These are phyloP conservation scores for Verticillium zaregamsianum DNA, from an alignment of 2,329 filamentous ascomycete genomes.

Conservation along the genomic window DNA sequence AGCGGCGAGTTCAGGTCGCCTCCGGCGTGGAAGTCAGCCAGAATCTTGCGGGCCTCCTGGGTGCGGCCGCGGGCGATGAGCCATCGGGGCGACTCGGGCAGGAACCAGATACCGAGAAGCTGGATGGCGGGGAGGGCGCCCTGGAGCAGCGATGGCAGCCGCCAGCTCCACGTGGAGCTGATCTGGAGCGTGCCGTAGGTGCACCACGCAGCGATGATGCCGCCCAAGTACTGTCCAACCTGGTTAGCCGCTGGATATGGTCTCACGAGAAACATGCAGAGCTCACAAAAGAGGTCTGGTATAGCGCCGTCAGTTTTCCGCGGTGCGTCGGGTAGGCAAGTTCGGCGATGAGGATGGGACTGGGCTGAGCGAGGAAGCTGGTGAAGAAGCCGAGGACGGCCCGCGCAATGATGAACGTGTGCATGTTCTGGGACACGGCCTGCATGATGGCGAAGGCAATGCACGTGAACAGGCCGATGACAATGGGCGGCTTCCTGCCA, in stretches of 20 bases:
- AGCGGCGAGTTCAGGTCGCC: slow-evolving; percentile 26
- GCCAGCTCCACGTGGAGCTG: slow-evolving; percentile 18
- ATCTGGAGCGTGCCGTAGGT: slow-evolving; percentile 22
- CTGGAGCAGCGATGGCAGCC: slow-evolving; percentile 21
- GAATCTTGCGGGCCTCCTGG: slow-evolving; percentile 10
- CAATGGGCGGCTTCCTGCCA: slow-evolving; percentile 34
- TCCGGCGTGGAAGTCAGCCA: slow-evolving; percentile 21
- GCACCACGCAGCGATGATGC: slow-evolving; percentile 22
- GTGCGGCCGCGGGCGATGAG: slow-evolving; percentile 3
- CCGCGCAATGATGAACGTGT: slow-evolving; percentile 23
- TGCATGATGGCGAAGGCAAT: slow-evolving; percentile 28
- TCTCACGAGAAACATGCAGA: neutral
- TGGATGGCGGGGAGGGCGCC: slow-evolving; percentile 17
- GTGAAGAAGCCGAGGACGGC: slow-evolving; percentile 27
- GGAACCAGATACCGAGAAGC: slow-evolving; percentile 15
- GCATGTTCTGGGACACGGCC: slow-evolving; percentile 18
- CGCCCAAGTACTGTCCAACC: slow-evolving; percentile 18
- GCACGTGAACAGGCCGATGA: slow-evolving; percentile 24
- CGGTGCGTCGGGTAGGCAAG: slow-evolving; percentile 28
- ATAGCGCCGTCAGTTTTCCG: slow-evolving; percentile 26
- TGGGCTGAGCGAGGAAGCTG: slow-evolving; percentile 23
- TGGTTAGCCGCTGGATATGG: neutral
- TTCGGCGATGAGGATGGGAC: slow-evolving; percentile 27
- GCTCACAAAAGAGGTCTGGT: slow-evolving; percentile 24
- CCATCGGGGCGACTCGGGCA: slow-evolving; percentile 21